Base-by-base conservation (phyloP, 768 basidiomycete genomes). In the Pisolithus microcarpus region DNA sequence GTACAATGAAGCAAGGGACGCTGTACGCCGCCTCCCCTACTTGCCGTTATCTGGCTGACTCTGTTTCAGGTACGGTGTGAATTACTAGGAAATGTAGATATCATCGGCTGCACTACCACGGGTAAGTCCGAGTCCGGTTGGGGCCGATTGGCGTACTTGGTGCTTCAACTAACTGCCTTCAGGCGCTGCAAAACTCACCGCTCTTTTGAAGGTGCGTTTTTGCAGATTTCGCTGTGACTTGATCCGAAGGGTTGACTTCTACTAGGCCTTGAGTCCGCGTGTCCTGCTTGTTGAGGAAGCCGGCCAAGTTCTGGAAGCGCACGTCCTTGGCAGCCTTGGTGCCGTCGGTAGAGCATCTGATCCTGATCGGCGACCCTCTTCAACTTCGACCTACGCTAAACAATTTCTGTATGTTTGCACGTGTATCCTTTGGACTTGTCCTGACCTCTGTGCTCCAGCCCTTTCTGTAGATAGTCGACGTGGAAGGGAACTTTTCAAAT, bases 301-400 rank as follows among this genome's bases (percentile, higher is more conserved):
- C 0, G 88, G 87, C 0, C 87, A 91, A 65, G 84, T 89, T 1
- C 73, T 90, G 26, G 87, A 90, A 65, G 83, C 87, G 3, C 87
- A 90, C 54, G 73, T 89, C 15, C 63, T 89, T 5, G 78, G 77
- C 3, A 77, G 74, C 36, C 70, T n/a, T 88, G 1, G 84, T 85
- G 2, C 74, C 75, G 0, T 78, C 81, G 3, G 75, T 89, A 0
- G 75, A 88, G 52, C 87, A 90, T 37, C 69, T 90, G 19, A 87
- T 91, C 51, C 70, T 82, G 39, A 88, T 90, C n/a, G 88, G 88
- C 0, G 88, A 91, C 54, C 88, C 87, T 6, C 71, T 77, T 2
- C 88, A 90, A 65, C 72, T 91, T 1, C 77, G 88, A 1, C 87
- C 84, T 0, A 86, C 74, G 0, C 53, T 88, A 42, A 79, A 79